Conservation (phyloP, 805 yeast species). For the Candida quercuum region DNA sequence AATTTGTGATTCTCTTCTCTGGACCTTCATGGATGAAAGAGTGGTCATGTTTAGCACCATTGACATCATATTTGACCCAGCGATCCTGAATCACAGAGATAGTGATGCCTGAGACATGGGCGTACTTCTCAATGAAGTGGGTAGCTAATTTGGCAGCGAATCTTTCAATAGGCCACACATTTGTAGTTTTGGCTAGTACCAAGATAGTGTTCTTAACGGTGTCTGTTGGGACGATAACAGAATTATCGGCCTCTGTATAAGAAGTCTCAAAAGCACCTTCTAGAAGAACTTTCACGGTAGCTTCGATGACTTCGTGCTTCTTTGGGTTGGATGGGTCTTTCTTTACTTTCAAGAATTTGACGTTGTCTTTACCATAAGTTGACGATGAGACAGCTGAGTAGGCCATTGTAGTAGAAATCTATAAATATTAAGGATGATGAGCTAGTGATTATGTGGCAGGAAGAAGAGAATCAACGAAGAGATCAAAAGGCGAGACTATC, state of each 20-base stretch:
- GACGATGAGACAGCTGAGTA: slow-evolving; percentile 36
- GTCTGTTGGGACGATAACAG: slow-evolving; percentile 90
- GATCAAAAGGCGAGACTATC: too few species aligned
- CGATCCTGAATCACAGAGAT: slow-evolving; percentile 63
- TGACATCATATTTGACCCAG: slow-evolving; percentile 74
- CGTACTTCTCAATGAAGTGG: slow-evolving; percentile 74
- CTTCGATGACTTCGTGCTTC: slow-evolving; percentile 79
- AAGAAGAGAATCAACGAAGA: too few species aligned
- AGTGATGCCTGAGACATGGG: slow-evolving; percentile 70
- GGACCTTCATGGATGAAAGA: slow-evolving; percentile 83
- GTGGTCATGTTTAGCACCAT: slow-evolving; percentile 76
- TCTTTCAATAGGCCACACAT: slow-evolving; percentile 87
- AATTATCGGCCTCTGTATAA: slow-evolving; percentile 84
- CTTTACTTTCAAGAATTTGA: slow-evolving; percentile 84
- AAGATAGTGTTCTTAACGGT: slow-evolving; percentile 87
- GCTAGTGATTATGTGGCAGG: neutral
- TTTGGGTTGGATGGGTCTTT: slow-evolving; percentile 69
- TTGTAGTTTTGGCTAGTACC: slow-evolving; percentile 74
- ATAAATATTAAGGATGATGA: neutral
- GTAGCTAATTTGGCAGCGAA: slow-evolving; percentile 81
- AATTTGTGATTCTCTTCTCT: slow-evolving; percentile 61
- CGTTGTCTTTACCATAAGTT: slow-evolving; percentile 88
- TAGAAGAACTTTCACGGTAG: slow-evolving; percentile 70
- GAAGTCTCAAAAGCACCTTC: slow-evolving; percentile 76
- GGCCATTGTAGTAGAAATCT: too few species aligned